A percentile compares a stretch with the other conserved stretches of the same genome.
Evolutionary conservation across 2,329 filamentous ascomycete genomes (phyloP).

Genomic region (Colletotrichum lini): DNA sequence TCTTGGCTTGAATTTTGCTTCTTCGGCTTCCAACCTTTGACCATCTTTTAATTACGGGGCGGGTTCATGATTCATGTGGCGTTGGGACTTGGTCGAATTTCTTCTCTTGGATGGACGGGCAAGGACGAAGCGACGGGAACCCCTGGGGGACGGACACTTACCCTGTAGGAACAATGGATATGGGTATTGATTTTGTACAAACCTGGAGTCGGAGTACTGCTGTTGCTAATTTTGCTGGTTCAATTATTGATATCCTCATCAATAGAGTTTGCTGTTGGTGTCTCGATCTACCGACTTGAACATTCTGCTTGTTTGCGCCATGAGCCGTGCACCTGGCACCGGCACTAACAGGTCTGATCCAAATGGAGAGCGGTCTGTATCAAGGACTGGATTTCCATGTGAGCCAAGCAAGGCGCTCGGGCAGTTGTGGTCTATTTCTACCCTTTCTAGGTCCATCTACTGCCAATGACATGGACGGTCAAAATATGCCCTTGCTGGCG

Average conservation of each 20-base stretch:
- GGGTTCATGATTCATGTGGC: conserved; percentile 40
- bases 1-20: conserved; percentile 19
- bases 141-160: conserved; percentile 20
- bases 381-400: no score
- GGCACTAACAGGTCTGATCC: not conserved
- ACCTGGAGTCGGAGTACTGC: conserved; percentile 29
- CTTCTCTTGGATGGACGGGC: conserved; percentile 19
- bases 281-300: not conserved
- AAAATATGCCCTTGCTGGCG: not conserved
- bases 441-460: no score
- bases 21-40: conserved; percentile 38
- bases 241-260: conserved; percentile 32
- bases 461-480: not conserved
- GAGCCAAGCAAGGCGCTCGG: no score
- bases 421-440: no score
- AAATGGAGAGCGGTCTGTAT: no score
- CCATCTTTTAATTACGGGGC: conserved; percentile 41
- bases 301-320: not conserved
- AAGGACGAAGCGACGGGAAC: conserved; percentile 21
- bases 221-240: conserved; percentile 12
- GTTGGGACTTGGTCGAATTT: conserved; percentile 20
- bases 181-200: conserved; percentile 26
- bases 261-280: conserved; percentile 24
- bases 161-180: conserved; percentile 20
- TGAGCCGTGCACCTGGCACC: not conserved